A percentile compares a stretch with the other conserved stretches of the same genome.
phyloP scores from a whole-genome alignment of 805 yeast genomes.

The Starmerella vaccinii region DNA sequence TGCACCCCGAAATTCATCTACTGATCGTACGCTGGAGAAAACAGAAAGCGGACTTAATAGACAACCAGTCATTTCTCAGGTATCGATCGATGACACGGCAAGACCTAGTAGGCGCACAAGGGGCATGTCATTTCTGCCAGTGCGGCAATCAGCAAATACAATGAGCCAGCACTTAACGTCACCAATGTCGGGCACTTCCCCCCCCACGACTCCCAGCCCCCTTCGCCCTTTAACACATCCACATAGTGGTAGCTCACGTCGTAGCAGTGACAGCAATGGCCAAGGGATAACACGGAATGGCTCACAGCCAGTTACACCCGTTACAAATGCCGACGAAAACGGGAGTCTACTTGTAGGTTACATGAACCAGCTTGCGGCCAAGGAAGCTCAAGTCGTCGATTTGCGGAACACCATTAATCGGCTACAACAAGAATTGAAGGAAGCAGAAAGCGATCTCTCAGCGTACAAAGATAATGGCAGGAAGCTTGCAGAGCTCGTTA shows the following conservation, averaged over 20 bases:
- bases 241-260: neutral
- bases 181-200: neutral
- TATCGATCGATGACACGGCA: neutral
- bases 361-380: conserved; percentile 30
- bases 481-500: conserved; percentile 16
- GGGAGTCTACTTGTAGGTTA: conserved; percentile 5
- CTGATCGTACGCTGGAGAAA: neutral
- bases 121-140: conserved; percentile 16
- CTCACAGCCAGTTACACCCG: neutral
- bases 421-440: conserved; percentile 28
- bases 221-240: neutral
- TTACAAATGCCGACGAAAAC: neutral
- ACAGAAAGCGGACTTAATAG: neutral
- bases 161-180: neutral
- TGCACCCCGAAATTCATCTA: neutral
- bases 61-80: neutral
- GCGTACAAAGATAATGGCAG: conserved; percentile 22
- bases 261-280: neutral
- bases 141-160: conserved; percentile 3
- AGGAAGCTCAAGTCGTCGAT: conserved; percentile 34
- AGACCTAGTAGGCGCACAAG: conserved; percentile 6
- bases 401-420: conserved; percentile 27
- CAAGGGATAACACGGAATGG: neutral
- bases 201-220: conserved; percentile 13
- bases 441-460: conserved; percentile 32